Evolutionary conservation across 2,329 filamentous ascomycete species (phyloP), one percentile per base, ranked within the genome.

Genomic region (Aureobasidium subglaciale): DNA sequence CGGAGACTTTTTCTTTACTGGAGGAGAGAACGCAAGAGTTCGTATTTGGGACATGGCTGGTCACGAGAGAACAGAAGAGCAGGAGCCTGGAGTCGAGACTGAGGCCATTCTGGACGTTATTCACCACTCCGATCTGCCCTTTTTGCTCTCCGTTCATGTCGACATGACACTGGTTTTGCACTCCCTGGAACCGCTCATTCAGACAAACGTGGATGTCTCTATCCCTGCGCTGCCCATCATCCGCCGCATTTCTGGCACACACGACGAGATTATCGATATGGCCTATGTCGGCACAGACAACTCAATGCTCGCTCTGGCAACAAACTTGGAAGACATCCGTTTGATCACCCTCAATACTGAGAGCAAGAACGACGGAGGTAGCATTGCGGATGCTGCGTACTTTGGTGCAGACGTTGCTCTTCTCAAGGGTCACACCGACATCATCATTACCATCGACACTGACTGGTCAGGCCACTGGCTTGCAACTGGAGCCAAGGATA

Each of bases 401-500:
- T 96, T 97, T 68, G 93, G 93, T 13, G 88, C 91, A 58, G 93
- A 99, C 65, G 79, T 96, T 35, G 88, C 85, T 2, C 76, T 93
- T 22, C 78, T 99, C 2, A 89, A 88, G 66, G 93, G 93, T 1
- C 93, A 99, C 63, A 85, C 91, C 48, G 93, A 99, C 63, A 96
- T 99, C 50, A 88, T 99, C 58, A 95, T 99, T 63, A 91, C 90
- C 57, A 76, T 99, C 37, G 91, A 96, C 67, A 85, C 90, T 2
- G 93, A 99, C 71, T 96, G 90, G 90, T 97, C 93, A 9, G 95
- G 95, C 0, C 85, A 93, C 68, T 99, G 93, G 93, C 81, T 99
- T 35, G 92, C 87, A 11, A 97, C 93, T 1, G 93, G 92, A 53
- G 89, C 93, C 20, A 99, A 99, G 72, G 93, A 99, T 69, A 99